Evolutionary conservation across 1,284 basidiomycete species (phyloP), one percentile per base, ranked within the genome.

Genomic region (Cutaneotrichosporon sp.): DNA sequence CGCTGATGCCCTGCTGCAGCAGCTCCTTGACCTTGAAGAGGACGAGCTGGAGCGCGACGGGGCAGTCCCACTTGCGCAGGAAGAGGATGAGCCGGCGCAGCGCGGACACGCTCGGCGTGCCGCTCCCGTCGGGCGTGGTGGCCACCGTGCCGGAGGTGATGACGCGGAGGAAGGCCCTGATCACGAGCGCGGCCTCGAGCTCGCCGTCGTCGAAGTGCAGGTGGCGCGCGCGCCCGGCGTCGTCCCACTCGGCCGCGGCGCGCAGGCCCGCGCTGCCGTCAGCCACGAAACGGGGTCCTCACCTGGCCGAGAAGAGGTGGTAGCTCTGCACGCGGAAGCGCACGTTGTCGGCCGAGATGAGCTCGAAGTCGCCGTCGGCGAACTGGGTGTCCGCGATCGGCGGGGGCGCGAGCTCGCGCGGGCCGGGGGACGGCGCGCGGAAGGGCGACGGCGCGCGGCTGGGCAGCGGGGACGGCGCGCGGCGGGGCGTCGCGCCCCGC

Each of bases 61-160:
- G 42, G 46, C 58, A 64, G 36, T 64, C 62, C 38, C 55, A 64
- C 55, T 64, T 64, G 33, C 54, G 55, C 18, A 53, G n/a, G 29
- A 64, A 64, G 34, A 56, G 58, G 29, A 60, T 52, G 4, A 64
- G 55, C 25, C 54, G 54, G 27, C 54, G 54, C 16, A 57, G 45
- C 3, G 58, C 54, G 1, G 54, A 50, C 5, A 58, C 56, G 7
- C 29, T 54, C 2, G 60, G 56, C 24, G 50, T 64, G 16, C 54
- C 52, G 18, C 25, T 49, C 1, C 54, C 54, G 51, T 57, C 50
- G 18, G 58, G 45, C 9, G 58, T 56, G 0, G 50, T 60, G 5
- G 58, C 49, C 14, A 59, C 58, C 10, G 59, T 29, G 42, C 54
- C 53, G 0, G 62, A 57, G 7, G 62, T 60, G 31, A 60, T 60